A percentile compares a stretch with the other conserved stretches of the same genome.
phyloP scores from a whole-genome alignment of 495 filamentous ascomycete species.

The Friedmanniomyces simplex region DNA sequence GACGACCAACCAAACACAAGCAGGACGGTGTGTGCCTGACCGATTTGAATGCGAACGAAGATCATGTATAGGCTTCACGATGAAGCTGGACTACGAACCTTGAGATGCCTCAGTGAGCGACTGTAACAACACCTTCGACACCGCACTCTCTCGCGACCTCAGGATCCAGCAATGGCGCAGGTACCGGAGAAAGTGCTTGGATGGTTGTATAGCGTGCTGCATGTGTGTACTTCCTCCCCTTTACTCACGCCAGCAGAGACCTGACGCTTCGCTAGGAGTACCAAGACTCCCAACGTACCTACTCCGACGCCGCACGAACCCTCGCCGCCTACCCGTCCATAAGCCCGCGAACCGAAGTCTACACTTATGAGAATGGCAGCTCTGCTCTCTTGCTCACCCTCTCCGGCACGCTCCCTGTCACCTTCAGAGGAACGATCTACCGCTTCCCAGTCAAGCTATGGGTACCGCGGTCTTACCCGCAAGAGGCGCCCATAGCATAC shows the following conservation, averaged over 20 bases:
- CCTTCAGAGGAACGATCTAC: constrained; percentile 81
- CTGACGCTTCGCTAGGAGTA: constrained; percentile 58
- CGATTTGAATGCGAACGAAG: no score
- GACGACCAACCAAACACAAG: no score
- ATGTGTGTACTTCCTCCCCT: constrained; percentile 37
- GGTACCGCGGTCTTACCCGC: constrained; percentile 90
- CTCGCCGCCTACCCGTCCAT: constrained; percentile 76
- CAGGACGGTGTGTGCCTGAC: no score
- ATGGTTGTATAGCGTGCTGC: constrained; percentile 89
- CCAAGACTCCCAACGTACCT: constrained; percentile 79
- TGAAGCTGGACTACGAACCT: no score
- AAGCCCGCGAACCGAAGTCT: constrained; percentile 86
- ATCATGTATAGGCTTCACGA: no score
- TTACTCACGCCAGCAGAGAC: constrained; percentile 2
- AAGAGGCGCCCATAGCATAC: constrained; percentile 73
- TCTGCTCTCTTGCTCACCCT: constrained; percentile 82
- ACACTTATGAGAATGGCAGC: constrained; percentile 83
- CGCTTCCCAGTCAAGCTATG: constrained; percentile 87
- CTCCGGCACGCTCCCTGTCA: constrained; percentile 74
- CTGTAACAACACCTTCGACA: no score
- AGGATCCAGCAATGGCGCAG: constrained; percentile 45
- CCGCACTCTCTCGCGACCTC: no score
- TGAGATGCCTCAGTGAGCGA: no score
- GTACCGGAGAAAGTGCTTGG: constrained; percentile 81
- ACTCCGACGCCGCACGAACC: constrained; percentile 76